Base-by-base conservation (phyloP, 345 rosid genomes). In the Lumnitzera littorea region DNA sequence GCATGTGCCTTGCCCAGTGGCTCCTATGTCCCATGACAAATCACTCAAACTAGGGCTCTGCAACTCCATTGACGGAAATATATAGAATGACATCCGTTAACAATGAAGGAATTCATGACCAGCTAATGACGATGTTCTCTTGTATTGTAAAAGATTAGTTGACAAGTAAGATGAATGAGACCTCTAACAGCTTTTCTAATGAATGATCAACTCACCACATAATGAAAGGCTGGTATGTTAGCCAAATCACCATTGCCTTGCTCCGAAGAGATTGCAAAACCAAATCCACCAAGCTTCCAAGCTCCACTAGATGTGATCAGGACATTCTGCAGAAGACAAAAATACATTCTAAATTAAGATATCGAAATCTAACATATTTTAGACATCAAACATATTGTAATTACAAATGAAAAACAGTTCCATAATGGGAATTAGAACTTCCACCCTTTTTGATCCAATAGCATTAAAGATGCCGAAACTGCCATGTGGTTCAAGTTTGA, bases 201-300 rank as follows among this genome's bases (percentile, higher is more conserved):
- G 43, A 53, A 68, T 46, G 48, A 20, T 56, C 17, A 50, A 80
- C 99, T 76, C 75, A 94, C 99, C 72, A 95, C 72, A 78, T 84
- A 94, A 71, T 94, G 97, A 57, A 90, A 94, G 64, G 88, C 74
- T 72, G 76, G 87, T 58, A 69, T 79, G 69, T 69, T 74, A 64
- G 87, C 72, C 61, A 71, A 77, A 72, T 84, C 79, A 53, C 81
- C 74, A 31, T 71, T 70, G 56, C 72, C 75, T 67, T 89, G 92
- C 60, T 87, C 91, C 11, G 78, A 49, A 56, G 95, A 52, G 67
- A 84, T 72, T 58, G 97, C 84, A 83, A 94, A 88, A 16, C 97
- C 86, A 78, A 94, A 94, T 64, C 99, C 99, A 47, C 92, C 92
- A 68, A 94, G 95, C 76, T 94, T 94, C 99, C 99, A 94, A 48